phyloP scores from a whole-genome alignment of 352 stramenopile genomes.

The Pythium aphanidermatum region DNA sequence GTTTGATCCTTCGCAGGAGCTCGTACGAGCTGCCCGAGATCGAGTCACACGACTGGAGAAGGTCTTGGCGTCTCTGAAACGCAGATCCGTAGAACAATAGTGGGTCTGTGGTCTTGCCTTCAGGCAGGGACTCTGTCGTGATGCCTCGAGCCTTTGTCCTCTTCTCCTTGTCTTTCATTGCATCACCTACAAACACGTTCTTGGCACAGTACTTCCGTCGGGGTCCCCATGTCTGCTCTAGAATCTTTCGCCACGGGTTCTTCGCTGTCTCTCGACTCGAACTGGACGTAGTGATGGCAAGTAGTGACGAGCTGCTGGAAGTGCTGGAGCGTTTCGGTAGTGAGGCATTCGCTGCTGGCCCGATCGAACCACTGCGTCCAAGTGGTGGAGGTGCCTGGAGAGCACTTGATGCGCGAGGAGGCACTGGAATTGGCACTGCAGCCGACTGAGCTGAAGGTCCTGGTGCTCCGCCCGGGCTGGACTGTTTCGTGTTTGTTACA shows the following conservation, averaged over 20 bases:
- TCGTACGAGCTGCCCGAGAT: slow-evolving; percentile 1
- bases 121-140: neutral
- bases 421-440: neutral
- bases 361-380: too few relatives aligned
- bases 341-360: too few relatives aligned
- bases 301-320: neutral
- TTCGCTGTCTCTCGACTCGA: neutral
- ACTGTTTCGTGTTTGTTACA: slow-evolving; percentile 40
- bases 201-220: slow-evolving; percentile 12
- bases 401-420: too few relatives aligned
- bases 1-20: slow-evolving; percentile 8
- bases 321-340: too few relatives aligned
- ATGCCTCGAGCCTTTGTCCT: neutral
- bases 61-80: slow-evolving; percentile 7
- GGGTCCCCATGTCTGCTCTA: slow-evolving; percentile 16
- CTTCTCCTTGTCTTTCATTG: neutral
- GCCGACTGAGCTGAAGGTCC: neutral
- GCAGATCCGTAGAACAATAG: slow-evolving; percentile 11
- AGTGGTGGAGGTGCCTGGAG: too few relatives aligned
- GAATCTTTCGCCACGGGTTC: slow-evolving; percentile 6
- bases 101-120: slow-evolving; percentile 6
- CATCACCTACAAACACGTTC: slow-evolving; percentile 10
- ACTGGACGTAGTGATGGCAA: neutral
- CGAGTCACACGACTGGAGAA: neutral
- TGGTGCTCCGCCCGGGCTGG: too few relatives aligned